These are phyloP conservation scores for Parastagonospora avenae DNA, from an alignment of 2,329 filamentous ascomycete genomes.

Conservation along the genomic window DNA sequence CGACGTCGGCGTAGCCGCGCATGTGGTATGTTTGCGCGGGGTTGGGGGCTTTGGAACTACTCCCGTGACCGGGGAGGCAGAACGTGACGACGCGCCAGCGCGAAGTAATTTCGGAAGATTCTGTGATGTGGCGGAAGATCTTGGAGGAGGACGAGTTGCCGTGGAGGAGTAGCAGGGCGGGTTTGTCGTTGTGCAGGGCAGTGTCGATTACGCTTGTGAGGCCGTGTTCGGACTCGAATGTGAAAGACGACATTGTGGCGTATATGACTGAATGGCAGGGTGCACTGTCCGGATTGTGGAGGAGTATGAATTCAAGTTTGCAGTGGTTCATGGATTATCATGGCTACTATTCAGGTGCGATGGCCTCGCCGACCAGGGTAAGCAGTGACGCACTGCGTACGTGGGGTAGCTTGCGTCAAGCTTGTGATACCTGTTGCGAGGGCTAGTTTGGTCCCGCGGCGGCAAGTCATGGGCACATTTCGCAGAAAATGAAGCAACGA, in stretches of 20 bases:
- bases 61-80: constrained; percentile 45
- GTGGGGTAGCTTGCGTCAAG: not conserved
- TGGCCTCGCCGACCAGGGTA: not conserved
- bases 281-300: not conserved
- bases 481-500: not conserved
- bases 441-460: not conserved
- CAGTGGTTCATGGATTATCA: too few species aligned
- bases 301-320: not conserved
- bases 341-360: too few species aligned
- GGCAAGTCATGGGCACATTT: not conserved
- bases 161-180: constrained; percentile 38
- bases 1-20: constrained; percentile 38
- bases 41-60: constrained; percentile 30
- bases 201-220: constrained; percentile 29
- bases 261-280: not conserved
- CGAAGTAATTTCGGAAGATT: constrained; percentile 11
- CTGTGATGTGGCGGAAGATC: constrained; percentile 34
- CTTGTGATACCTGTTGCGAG: not conserved
- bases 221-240: constrained; percentile 26
- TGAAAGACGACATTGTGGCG: constrained; percentile 19
- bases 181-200: constrained; percentile 16
- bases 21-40: constrained; percentile 31
- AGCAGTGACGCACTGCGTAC: constrained; percentile 1
- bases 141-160: constrained; percentile 37
- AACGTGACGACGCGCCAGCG: constrained; percentile 32